Base-by-base conservation (phyloP, 192 early-diverging fungal genomes). In the Polychytrium aggregatum region DNA sequence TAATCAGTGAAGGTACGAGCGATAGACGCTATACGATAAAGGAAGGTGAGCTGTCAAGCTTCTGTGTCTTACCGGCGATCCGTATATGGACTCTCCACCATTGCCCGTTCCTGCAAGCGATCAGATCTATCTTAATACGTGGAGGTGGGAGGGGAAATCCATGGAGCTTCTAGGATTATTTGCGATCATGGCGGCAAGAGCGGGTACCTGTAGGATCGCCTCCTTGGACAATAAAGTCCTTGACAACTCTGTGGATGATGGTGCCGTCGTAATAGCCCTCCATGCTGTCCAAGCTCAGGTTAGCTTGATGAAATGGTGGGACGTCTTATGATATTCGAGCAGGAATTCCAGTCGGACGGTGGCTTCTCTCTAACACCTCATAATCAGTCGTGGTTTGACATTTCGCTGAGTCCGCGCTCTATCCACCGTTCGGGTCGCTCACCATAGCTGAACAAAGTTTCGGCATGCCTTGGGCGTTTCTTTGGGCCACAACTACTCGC, bases 391-490 rank as follows among this genome's bases (percentile, higher is more conserved):
- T 13, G 42, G 41, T 44, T 43, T 37, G 20, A 14, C 2, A 40
- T 29, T 25, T 25, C 7, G 31, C 6, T 11, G 31, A 33, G 31
- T 8, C 6, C 31, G 31, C 31, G 11, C 6, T 8, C 31, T 8
- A 11, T 8, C 6, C 6, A 33, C 31, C 4, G 31, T 11, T 4
- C 31, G 31, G 6, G 31, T 11, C 42, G 48, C 57, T 37, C 33
- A 61, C 63, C 68, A 86, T 10, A 97, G 71, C 55, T 97, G 92
- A 11, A 97, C 65, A 75, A 97, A 97, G 64, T 97, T 97, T n/a
- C 91, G 74, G 50, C 83, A 82, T 9, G 93, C 82, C 48, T 84
- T 85, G 0, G 93, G 93, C 0, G 85, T 56, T 59, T 97, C 91
- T 50, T 93, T 93, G n/a, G 86, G 70, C 88, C 90, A 97, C 41